A percentile compares a stretch with the other conserved stretches of the same genome.
Evolutionary conservation across 768 basidiomycete species (phyloP).

Genomic region (Cytidiella melzeri): DNA sequence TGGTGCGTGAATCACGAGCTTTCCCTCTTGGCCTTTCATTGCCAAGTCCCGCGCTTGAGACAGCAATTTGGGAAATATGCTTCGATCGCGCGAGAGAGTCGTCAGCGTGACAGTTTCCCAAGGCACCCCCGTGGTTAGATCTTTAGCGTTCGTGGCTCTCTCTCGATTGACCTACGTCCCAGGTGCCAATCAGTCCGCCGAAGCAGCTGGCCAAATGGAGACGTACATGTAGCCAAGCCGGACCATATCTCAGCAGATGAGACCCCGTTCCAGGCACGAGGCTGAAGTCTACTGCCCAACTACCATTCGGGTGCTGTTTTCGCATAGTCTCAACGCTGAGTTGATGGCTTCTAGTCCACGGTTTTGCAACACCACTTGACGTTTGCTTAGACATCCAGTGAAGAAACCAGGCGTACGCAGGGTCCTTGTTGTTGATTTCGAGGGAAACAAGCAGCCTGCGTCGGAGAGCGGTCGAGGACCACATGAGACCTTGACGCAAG

Average conservation of each 20-base stretch:
- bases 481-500: constrained; percentile 61
- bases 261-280: constrained; percentile 95
- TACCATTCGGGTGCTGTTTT: constrained; percentile 87
- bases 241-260: constrained; percentile 85
- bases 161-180: constrained; percentile 81
- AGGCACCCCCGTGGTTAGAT: constrained; percentile 84
- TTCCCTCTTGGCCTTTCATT: constrained; percentile 81
- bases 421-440: constrained; percentile 95
- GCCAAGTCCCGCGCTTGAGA: constrained; percentile 88
- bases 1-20: constrained; percentile 92
- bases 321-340: constrained; percentile 91
- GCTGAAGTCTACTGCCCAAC: constrained; percentile 81
- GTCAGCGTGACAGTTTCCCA: constrained; percentile 98
- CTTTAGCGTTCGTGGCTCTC: constrained; percentile 88
- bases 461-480: constrained; percentile 71
- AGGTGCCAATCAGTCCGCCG: background rate
- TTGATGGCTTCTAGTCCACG: constrained; percentile 78
- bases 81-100: constrained; percentile 81
- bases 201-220: background rate
- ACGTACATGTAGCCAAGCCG: constrained; percentile 92
- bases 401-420: constrained; percentile 93
- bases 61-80: constrained; percentile 73
- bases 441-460: constrained; percentile 90
- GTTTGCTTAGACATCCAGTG: constrained; percentile 88
- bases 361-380: constrained; percentile 28